Percentiles rank a stretch among this genome's conserved stretches.
These are phyloP conservation scores for Phytophthora podocarpi DNA, from an alignment of 352 stramenopile species.

Conservation along the genomic window DNA sequence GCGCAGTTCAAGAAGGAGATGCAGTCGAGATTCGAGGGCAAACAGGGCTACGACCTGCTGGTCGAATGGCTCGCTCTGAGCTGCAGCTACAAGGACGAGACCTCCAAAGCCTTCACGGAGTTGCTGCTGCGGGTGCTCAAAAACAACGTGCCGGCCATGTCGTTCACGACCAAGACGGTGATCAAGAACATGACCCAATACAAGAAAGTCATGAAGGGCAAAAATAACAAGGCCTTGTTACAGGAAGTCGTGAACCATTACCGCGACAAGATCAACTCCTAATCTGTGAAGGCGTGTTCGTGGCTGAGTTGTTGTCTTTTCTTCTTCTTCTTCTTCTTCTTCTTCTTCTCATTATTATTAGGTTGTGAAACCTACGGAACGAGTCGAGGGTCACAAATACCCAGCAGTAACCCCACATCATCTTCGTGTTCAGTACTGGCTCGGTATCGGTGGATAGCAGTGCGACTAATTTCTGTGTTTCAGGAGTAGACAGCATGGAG, in stretches of 20 bases:
- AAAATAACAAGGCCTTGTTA: constrained; percentile 59
- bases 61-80: constrained; percentile 57
- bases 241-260: constrained; percentile 43
- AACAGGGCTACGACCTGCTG: constrained; percentile 60
- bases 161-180: constrained; percentile 57
- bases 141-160: constrained; percentile 50
- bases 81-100: constrained; percentile 59
- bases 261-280: constrained; percentile 34
- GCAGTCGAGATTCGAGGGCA: constrained; percentile 58
- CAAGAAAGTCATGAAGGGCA: constrained; percentile 37
- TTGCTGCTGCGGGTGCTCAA: constrained; percentile 63
- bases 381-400: constrained; percentile 1
- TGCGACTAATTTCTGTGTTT: constrained; percentile 5
- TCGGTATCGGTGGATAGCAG: neutral
- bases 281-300: neutral
- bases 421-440: neutral
- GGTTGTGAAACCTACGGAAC: constrained; percentile 10
- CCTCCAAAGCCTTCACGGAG: constrained; percentile 45
- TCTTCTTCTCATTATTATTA: constrained; percentile 25
- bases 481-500: constrained; percentile 54
- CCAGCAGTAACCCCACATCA: neutral
- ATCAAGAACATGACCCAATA: constrained; percentile 29
- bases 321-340: neutral
- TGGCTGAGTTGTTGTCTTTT: too few species aligned
- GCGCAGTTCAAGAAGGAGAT: constrained; percentile 20